Base-by-base conservation (phyloP, 345 rosid genomes). In the Salix brachista region DNA sequence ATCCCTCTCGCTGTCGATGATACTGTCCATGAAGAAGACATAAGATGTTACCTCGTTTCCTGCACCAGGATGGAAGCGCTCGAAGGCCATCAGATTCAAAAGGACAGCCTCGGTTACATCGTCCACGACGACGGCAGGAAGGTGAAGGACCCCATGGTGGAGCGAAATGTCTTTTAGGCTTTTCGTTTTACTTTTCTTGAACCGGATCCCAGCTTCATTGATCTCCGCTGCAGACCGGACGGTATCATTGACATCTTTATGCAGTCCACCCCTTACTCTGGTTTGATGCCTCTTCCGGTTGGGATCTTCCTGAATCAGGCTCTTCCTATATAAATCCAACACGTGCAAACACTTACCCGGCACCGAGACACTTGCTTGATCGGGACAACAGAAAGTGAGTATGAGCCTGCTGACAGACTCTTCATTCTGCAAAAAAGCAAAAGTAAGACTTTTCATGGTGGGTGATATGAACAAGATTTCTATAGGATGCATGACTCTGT, bases 11-110 rank as follows among this genome's bases (percentile, higher is more conserved):
- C 3, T 85, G 78, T 85, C 87, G 3, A 89, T 85, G 77, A 87
- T 77, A 65, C 69, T 85, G 73, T 86, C 88, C 92, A 89, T 87
- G 77, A 84, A 85, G 78, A 81, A 81, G 26, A 89, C 70, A 32
- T 79, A 85, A 56, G 85, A 80, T 4, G 88, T 79, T 23, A 88
- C 86, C 50, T 82, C 86, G 25, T 82, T 85, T 2, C 90, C 87
- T 10, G 84, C 82, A 64, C 85, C 88, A 1, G 81, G 85, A 19
- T 84, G 91, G 70, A 54, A 75, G 3, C 83, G 81, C 70, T 88
- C 89, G 12, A 83, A 86, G 18, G 87, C 88, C 8, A 81, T 83
- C 73, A 86, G 58, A 64, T 88, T 88, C 58, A 88, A 65, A 69
- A 81, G 78, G 46, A 74, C 50, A 2, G 85, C 78, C 76, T 81